phyloP scores from a whole-genome alignment of 225 moss, liverwort and hornwort genomes.

The Physcomitrellopsis africana region DNA sequence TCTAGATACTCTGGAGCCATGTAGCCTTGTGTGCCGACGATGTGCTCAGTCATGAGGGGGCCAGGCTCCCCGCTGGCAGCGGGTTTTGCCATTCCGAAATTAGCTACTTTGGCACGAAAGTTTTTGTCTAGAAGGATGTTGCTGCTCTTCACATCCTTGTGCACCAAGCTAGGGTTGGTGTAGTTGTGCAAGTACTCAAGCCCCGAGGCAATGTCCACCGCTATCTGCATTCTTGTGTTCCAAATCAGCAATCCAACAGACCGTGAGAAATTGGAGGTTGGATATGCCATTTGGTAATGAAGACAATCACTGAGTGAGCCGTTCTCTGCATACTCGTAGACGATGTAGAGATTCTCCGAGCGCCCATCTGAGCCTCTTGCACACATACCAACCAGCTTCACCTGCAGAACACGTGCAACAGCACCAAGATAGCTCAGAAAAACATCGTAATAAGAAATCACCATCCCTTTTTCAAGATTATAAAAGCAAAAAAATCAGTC shows the following conservation, averaged over 20 bases:
- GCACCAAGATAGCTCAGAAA: too few species aligned
- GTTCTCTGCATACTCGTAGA: slow-evolving; percentile 84
- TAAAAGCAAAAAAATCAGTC: too few species aligned
- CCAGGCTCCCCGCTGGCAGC: slow-evolving; percentile 29
- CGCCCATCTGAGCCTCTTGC: slow-evolving; percentile 56
- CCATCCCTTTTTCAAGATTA: too few species aligned
- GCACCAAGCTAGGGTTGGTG: slow-evolving; percentile 72
- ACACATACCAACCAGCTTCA: slow-evolving; percentile 73
- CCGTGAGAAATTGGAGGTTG: slow-evolving; percentile 43
- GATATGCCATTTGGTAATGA: slow-evolving; percentile 47
- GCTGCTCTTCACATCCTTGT: slow-evolving; percentile 84
- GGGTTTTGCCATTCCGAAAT: slow-evolving; percentile 78
- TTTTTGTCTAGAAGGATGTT: slow-evolving; percentile 72
- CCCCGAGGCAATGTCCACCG: slow-evolving; percentile 72
- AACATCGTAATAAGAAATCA: too few species aligned
- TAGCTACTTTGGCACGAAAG: slow-evolving; percentile 82
- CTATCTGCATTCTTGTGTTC: slow-evolving; percentile 70
- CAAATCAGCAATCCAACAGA: slow-evolving; percentile 64
- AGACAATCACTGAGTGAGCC: slow-evolving; percentile 83
- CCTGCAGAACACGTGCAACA: slow-evolving; percentile 18
- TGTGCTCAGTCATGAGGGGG: slow-evolving; percentile 70
- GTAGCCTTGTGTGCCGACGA: slow-evolving; percentile 82
- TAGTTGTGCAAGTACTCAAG: slow-evolving; percentile 90
- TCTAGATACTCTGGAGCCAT: slow-evolving; percentile 88
- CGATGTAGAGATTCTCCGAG: slow-evolving; percentile 65